Percentiles rank a stretch among this genome's conserved stretches.
phyloP scores from a whole-genome alignment of 805 yeast species.

The Barnettozyma botsteinii region DNA sequence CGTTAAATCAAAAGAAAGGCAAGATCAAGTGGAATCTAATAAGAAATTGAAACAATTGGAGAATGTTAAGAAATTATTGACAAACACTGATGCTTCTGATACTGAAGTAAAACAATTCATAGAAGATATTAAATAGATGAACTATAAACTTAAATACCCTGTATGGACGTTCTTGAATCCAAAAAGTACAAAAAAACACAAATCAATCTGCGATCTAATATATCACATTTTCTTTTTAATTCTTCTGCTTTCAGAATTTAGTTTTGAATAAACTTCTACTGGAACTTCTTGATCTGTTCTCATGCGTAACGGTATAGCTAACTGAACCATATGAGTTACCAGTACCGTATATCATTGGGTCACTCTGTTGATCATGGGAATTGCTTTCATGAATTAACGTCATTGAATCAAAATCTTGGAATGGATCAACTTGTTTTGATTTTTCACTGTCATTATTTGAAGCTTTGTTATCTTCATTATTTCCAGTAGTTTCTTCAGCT shows the following conservation, averaged over 20 bases:
- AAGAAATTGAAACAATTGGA: not conserved
- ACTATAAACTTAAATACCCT: too few relatives aligned
- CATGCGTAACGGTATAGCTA: slow-evolving; percentile 33
- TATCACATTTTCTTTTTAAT: not conserved
- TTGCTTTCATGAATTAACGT: slow-evolving; percentile 70
- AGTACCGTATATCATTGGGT: slow-evolving; percentile 43
- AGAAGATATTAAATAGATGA: slow-evolving; percentile 1
- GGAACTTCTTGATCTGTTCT: slow-evolving; percentile 33
- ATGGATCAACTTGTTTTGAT: slow-evolving; percentile 51
- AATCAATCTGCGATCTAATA: too few relatives aligned
- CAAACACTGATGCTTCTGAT: not conserved
- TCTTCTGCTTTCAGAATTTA: slow-evolving; percentile 13
- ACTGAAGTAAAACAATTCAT: not conserved
- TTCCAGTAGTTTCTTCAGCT: slow-evolving; percentile 18
- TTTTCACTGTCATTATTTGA: slow-evolving; percentile 8
- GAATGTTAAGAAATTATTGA: not conserved
- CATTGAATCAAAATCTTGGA: slow-evolving; percentile 78
- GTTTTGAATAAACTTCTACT: slow-evolving; percentile 30
- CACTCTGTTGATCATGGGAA: slow-evolving; percentile 30
- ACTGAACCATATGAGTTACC: slow-evolving; percentile 37
- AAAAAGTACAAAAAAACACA: not conserved
- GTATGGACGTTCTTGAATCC: too few relatives aligned
- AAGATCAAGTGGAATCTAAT: slow-evolving; percentile 35
- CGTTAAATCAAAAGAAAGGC: slow-evolving; percentile 79
- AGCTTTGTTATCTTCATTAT: not conserved